Evolutionary conservation across 176 grass and related monocot species (phyloP).

Genomic region (Otatea glauca): DNA sequence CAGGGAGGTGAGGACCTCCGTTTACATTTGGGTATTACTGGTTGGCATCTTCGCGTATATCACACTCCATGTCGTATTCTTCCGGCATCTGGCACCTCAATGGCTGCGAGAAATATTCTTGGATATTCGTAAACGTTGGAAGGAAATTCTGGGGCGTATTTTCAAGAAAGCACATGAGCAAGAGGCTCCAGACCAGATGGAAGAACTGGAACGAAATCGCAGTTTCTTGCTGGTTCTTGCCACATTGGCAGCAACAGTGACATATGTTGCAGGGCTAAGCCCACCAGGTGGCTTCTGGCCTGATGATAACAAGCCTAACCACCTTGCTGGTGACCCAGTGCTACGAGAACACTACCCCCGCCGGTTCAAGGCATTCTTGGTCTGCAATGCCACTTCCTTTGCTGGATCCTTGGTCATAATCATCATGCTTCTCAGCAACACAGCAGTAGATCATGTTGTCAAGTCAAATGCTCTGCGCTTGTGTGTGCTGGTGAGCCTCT

Average conservation of each 20-base stretch:
- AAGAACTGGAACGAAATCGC: constrained; percentile 39
- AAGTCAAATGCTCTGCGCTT: constrained; percentile 51
- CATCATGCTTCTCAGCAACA: constrained; percentile 47
- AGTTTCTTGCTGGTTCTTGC: constrained; percentile 51
- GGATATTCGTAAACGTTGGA: background rate
- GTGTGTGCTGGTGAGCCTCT: constrained; percentile 49
- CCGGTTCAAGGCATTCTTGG: constrained; percentile 46
- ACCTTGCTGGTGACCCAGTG: constrained; percentile 45
- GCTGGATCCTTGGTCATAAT: constrained; percentile 48
- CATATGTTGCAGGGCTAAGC: constrained; percentile 42
- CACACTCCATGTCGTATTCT: constrained; percentile 50
- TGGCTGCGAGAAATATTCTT: background rate
- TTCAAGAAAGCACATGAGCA: background rate
- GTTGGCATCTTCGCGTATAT: constrained; percentile 53
- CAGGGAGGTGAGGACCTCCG: constrained; percentile 49
- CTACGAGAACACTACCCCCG: constrained; percentile 43
- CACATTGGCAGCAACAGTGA: constrained; percentile 41
- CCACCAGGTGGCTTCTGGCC: constrained; percentile 57
- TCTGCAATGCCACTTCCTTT: constrained; percentile 58
- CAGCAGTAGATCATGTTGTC: constrained; percentile 46
- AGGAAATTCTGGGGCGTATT: background rate
- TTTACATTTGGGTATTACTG: constrained; percentile 56
- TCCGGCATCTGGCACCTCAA: constrained; percentile 34
- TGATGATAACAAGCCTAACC: background rate
- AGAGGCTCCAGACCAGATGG: background rate